Percentiles rank a stretch among this genome's conserved stretches.
Evolutionary conservation across 345 rosid genomes (phyloP).

Genomic region (Eucalyptus cladocalyx): DNA sequence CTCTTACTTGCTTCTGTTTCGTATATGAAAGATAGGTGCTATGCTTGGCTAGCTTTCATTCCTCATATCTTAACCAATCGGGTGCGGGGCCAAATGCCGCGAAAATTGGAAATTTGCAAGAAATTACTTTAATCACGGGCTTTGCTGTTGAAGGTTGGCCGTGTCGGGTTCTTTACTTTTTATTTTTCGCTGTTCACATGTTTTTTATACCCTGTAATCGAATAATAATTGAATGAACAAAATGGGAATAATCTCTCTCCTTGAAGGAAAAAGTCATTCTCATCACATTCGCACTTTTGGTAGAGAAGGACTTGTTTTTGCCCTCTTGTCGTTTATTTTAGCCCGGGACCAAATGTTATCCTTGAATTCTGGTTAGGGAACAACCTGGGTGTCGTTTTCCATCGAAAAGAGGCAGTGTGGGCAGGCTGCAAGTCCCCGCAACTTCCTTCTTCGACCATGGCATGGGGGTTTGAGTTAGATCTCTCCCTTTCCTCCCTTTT

Average conservation of each 20-base stretch:
- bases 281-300: background rate
- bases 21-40: background rate
- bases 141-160: background rate
- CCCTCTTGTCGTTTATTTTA: background rate
- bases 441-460: background rate
- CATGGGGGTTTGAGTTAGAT: background rate
- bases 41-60: background rate
- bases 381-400: background rate
- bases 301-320: background rate
- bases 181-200: background rate
- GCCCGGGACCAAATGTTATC: background rate
- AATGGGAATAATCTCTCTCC: background rate
- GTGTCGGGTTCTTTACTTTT: background rate
- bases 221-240: background rate
- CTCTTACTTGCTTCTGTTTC: background rate
- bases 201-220: background rate
- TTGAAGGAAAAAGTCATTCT: background rate
- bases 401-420: background rate
- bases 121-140: background rate
- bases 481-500: background rate
- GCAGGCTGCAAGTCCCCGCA: background rate
- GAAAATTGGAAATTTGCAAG: fast-evolving
- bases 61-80: background rate
- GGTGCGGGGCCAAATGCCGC: fast-evolving
- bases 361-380: background rate